These are phyloP conservation scores for Hypoxylon sp. DNA, from an alignment of 2,329 filamentous ascomycete genomes.

Conservation along the genomic window DNA sequence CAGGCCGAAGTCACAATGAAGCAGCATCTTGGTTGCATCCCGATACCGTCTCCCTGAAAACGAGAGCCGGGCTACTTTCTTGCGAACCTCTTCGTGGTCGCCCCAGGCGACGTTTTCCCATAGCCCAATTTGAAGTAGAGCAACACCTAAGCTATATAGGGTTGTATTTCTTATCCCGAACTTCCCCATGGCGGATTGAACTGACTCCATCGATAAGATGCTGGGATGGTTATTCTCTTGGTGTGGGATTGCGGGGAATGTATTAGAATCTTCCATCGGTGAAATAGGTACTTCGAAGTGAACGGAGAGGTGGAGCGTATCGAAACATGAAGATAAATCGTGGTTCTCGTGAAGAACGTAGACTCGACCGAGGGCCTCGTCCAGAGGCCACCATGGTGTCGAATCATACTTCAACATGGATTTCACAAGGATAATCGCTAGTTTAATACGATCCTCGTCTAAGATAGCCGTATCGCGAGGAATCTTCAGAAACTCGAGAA, in stretches of 20 bases:
- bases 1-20: conserved; percentile 36
- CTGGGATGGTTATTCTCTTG: neutral
- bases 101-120: conserved; percentile 18
- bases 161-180: conserved; percentile 36
- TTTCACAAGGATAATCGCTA: conserved; percentile 26
- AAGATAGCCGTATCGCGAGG: conserved; percentile 3
- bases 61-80: conserved; percentile 8
- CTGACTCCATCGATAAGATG: conserved; percentile 17
- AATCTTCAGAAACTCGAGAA: neutral
- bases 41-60: conserved; percentile 22
- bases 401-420: conserved; percentile 30
- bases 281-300: neutral
- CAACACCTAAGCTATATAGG: conserved; percentile 33
- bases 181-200: conserved; percentile 37
- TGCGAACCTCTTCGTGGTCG: conserved; percentile 26
- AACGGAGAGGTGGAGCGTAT: conserved; percentile 20
- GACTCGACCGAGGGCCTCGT: conserved; percentile 4
- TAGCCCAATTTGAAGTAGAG: conserved; percentile 36
- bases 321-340: neutral
- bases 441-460: conserved; percentile 11
- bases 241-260: too few species aligned
- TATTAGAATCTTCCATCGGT: too few species aligned
- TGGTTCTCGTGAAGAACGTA: neutral
- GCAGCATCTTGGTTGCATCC: conserved; percentile 22
- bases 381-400: conserved; percentile 34